These are phyloP conservation scores for Imleria badia DNA, from an alignment of 768 basidiomycete genomes.

Conservation along the genomic window DNA sequence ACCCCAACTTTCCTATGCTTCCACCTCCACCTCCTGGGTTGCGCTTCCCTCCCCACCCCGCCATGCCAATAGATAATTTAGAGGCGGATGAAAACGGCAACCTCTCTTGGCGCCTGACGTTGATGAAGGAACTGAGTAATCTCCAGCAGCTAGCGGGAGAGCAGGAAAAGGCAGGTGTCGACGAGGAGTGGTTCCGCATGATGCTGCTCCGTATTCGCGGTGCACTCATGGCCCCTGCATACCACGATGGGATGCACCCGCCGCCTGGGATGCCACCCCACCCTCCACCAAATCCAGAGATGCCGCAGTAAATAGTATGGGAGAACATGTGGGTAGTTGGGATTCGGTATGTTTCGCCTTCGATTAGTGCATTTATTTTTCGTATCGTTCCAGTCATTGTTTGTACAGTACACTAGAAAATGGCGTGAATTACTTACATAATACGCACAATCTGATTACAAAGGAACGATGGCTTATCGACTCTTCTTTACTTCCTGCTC, in stretches of 20 bases:
- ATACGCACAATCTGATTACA: conserved; percentile 23
- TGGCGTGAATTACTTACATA: conserved; percentile 17
- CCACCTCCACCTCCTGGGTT: conserved; percentile 48
- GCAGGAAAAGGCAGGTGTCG: conserved; percentile 79
- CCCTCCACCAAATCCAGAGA: conserved; percentile 35
- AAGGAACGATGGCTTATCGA: background rate
- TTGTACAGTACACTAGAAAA: conserved; percentile 3
- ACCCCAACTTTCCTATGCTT: conserved; percentile 71
- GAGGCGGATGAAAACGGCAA: conserved; percentile 78
- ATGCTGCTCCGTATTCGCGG: conserved; percentile 79
- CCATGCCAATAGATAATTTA: conserved; percentile 68
- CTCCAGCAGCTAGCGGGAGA: conserved; percentile 75
- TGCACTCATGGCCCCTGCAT: conserved; percentile 58
- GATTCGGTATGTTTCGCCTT: conserved; percentile 5
- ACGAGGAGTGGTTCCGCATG: conserved; percentile 84
- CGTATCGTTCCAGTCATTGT: background rate
- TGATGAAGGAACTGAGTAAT: conserved; percentile 77
- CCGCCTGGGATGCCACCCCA: conserved; percentile 38
- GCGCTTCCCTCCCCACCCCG: conserved; percentile 57
- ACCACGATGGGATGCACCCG: conserved; percentile 38
- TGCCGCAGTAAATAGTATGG: conserved; percentile 23
- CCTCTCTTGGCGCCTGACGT: conserved; percentile 75
- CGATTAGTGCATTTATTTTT: conserved; percentile 1
- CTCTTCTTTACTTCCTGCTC: background rate
- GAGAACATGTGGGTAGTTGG: background rate